phyloP scores from a whole-genome alignment of 441 rosid species.

The Pelargonium cotyledonis region DNA sequence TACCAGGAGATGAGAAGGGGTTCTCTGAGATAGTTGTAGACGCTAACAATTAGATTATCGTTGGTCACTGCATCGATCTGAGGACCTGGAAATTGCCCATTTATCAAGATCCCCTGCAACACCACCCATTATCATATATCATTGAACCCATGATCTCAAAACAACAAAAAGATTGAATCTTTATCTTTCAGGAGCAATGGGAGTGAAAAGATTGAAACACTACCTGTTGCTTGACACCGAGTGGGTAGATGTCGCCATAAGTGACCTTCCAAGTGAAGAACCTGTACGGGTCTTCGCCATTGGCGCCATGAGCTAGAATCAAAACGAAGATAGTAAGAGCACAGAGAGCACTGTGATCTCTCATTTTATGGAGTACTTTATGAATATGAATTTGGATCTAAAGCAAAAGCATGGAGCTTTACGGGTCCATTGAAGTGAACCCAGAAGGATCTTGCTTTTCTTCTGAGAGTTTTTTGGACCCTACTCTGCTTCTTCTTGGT shows the following conservation, averaged over 20 bases:
- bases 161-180: neutral
- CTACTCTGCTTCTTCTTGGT: too few species aligned
- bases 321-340: neutral
- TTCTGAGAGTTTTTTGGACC: too few species aligned
- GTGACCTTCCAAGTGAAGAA: neutral
- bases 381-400: neutral
- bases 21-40: neutral
- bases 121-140: neutral
- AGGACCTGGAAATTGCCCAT: neutral
- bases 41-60: neutral
- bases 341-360: neutral
- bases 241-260: neutral
- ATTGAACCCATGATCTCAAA: too few species aligned
- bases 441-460: neutral
- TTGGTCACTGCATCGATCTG: neutral
- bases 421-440: neutral
- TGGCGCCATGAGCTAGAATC: neutral
- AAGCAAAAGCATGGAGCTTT: neutral
- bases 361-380: neutral
- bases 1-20: neutral
- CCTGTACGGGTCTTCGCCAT: neutral
- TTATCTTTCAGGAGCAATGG: neutral
- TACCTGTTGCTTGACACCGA: neutral
- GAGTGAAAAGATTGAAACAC: too few species aligned
- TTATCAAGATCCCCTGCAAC: neutral